Conservation (phyloP, 352 stramenopile species). For the Globisporangium megalacanthum region DNA sequence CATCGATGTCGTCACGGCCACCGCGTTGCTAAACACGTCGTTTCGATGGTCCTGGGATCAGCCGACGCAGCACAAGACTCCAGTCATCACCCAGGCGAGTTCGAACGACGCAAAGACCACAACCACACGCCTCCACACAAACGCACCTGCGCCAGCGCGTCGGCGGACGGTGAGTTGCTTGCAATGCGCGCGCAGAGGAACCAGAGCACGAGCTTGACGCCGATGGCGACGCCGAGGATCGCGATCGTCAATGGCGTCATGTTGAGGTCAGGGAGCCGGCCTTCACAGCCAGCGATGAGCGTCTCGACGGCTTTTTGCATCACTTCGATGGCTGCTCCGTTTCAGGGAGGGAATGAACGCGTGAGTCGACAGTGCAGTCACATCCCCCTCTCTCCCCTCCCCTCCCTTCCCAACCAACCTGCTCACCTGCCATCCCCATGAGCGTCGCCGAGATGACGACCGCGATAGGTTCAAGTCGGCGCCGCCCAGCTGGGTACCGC, state of each 20-base stretch:
- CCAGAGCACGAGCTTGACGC: conserved; percentile 81
- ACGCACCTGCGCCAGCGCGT: conserved; percentile 64
- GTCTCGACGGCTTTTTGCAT: conserved; percentile 89
- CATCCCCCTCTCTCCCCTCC: too few relatives aligned
- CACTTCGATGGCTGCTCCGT: conserved; percentile 84
- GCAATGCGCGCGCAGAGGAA: conserved; percentile 69
- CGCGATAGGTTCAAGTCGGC: conserved; percentile 92
- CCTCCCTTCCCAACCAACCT: too few relatives aligned
- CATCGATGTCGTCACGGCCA: conserved; percentile 84
- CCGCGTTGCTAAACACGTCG: conserved; percentile 93
- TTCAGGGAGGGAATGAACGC: not conserved
- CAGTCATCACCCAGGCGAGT: not conserved
- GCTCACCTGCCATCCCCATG: conserved; percentile 92
- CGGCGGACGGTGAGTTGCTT: conserved; percentile 56
- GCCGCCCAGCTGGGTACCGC: conserved; percentile 92
- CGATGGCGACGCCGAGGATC: conserved; percentile 68
- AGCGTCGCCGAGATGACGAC: conserved; percentile 95
- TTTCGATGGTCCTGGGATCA: conserved; percentile 93
- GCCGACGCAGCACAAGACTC: conserved; percentile 5
- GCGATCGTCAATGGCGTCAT: conserved; percentile 60
- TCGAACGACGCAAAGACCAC: not conserved
- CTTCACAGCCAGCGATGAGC: conserved; percentile 65
- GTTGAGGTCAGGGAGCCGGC: conserved; percentile 57
- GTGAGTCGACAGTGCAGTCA: not conserved
- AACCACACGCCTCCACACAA: not conserved